These are phyloP conservation scores for Tricladium varicosporioides DNA, from an alignment of 2,329 filamentous ascomycete genomes.

Conservation along the genomic window DNA sequence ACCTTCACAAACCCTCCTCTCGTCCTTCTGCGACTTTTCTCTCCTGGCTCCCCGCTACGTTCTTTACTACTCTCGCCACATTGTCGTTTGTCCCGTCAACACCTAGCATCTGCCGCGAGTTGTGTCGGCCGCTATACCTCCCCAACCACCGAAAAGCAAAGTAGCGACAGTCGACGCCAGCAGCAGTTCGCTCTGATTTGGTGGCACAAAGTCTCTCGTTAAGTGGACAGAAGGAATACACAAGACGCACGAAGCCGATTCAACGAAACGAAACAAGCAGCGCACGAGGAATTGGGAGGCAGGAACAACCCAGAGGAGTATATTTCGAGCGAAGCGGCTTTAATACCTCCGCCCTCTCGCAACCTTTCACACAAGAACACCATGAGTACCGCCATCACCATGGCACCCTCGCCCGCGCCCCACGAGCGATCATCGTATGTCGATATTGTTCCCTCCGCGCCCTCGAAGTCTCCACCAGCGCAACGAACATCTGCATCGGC, in stretches of 20 bases:
- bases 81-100: not conserved
- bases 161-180: constrained; percentile 13
- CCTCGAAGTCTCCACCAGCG: constrained; percentile 30
- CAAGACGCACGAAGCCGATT: constrained; percentile 12
- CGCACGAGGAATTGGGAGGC: constrained; percentile 13
- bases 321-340: constrained; percentile 1
- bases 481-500: constrained; percentile 34
- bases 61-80: constrained; percentile 3
- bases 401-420: constrained; percentile 66
- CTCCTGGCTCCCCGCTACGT: constrained; percentile 2
- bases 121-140: not conserved
- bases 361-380: constrained; percentile 31
- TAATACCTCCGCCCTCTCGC: not conserved
- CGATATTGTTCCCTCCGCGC: constrained; percentile 42
- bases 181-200: constrained; percentile 28
- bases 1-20: constrained; percentile 11
- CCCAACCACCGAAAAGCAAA: constrained; percentile 13
- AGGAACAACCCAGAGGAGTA: constrained; percentile 1
- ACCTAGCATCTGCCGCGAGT: not conserved
- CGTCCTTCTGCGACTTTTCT: constrained; percentile 4
- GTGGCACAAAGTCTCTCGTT: constrained; percentile 31
- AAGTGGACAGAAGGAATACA: constrained; percentile 25
- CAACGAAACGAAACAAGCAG: constrained; percentile 6
- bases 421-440: constrained; percentile 61
- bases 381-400: constrained; percentile 68